Percentiles rank a stretch among this genome's conserved stretches.
These are phyloP conservation scores for Epichloe sylvatica DNA, from an alignment of 2,329 filamentous ascomycete species.

Conservation along the genomic window DNA sequence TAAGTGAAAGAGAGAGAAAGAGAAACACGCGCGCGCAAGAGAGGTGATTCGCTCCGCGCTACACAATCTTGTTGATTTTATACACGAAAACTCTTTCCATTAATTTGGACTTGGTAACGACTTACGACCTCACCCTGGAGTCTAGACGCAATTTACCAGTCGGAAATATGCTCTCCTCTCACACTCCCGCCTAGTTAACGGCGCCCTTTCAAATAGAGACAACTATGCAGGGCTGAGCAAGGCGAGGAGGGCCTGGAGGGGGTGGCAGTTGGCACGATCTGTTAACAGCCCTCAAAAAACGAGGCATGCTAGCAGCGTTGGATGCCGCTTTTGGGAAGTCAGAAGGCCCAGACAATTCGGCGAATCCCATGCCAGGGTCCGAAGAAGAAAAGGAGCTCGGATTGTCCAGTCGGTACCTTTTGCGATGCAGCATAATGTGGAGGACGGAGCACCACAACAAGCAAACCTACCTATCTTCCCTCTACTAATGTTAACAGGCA, in stretches of 20 bases:
- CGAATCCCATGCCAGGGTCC: not conserved
- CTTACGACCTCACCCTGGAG: not conserved
- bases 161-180: not conserved
- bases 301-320: not conserved
- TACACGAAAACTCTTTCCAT: not conserved
- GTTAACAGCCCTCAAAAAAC: not conserved
- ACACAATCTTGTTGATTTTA: not conserved
- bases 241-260: not conserved
- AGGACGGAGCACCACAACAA: not conserved
- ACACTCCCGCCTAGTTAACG: not conserved
- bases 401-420: not conserved
- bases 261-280: not conserved
- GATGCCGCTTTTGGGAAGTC: not conserved
- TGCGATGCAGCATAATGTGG: not conserved
- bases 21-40: not conserved
- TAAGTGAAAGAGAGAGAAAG: not conserved
- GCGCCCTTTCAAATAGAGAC: not conserved
- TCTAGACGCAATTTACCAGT: not conserved
- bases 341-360: not conserved
- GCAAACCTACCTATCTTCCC: not conserved
- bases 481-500: conserved; percentile 1
- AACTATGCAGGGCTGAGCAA: no score
- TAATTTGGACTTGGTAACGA: not conserved
- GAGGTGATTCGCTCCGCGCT: not conserved
- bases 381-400: not conserved